These are phyloP conservation scores for Cicer arietinum DNA, from an alignment of 306 rosid genomes.

Conservation along the genomic window DNA sequence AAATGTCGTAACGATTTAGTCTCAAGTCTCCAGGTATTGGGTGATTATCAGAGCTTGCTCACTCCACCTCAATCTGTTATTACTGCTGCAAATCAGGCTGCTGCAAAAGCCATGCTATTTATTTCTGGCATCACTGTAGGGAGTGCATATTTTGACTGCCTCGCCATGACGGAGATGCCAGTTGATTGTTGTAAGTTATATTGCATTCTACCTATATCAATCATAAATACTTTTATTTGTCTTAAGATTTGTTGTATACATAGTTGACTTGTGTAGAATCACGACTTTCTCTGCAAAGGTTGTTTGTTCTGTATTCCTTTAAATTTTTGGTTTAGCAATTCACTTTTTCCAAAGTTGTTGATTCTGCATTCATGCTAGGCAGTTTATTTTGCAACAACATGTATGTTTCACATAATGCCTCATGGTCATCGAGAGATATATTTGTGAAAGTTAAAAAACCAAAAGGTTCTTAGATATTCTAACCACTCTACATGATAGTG, in stretches of 20 bases:
- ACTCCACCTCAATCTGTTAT: slow-evolving; percentile 77
- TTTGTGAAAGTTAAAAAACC: neutral
- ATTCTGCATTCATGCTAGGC: slow-evolving; percentile 30
- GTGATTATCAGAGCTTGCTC: slow-evolving; percentile 85
- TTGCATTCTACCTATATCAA: slow-evolving; percentile 24
- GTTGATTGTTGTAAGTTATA: slow-evolving; percentile 72
- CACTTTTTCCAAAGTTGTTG: slow-evolving; percentile 10
- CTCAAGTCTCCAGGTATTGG: slow-evolving; percentile 81
- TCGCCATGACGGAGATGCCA: slow-evolving; percentile 76
- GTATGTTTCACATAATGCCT: neutral
- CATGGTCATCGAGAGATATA: neutral
- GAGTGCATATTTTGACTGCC: slow-evolving; percentile 78
- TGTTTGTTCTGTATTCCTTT: slow-evolving; percentile 5
- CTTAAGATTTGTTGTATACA: slow-evolving; percentile 10
- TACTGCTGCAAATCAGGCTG: slow-evolving; percentile 88
- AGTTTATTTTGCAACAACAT: slow-evolving; percentile 14
- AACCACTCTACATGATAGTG: neutral
- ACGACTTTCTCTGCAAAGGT: neutral
- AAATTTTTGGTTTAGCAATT: slow-evolving; percentile 3
- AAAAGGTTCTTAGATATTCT: neutral
- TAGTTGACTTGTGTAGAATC: slow-evolving; percentile 15
- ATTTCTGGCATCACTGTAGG: slow-evolving; percentile 74
- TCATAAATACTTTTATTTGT: neutral
- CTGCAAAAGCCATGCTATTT: slow-evolving; percentile 85
- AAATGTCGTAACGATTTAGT: slow-evolving; percentile 67